Evolutionary conservation across 2,329 filamentous ascomycete species (phyloP), one percentile per base, ranked within the genome.

Genomic region (Penicillium sp.): DNA sequence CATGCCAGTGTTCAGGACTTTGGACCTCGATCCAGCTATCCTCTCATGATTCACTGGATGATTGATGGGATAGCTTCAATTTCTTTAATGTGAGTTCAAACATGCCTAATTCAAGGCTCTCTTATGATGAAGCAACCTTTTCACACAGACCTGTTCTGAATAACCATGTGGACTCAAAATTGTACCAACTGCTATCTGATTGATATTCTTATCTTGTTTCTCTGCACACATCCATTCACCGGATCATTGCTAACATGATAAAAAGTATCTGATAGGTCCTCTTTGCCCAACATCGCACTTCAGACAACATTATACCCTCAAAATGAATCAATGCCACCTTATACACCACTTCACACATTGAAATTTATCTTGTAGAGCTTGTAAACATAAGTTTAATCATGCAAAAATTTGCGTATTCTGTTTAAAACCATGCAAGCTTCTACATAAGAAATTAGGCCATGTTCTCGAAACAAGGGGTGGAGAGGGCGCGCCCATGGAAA

Each of bases 81-180:
- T n/a, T 38, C n/a, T 13, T 47, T 43, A 50, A 46, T 29, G 32
- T 66, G 49, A 54, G 55, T 51, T 53, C 51, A 24, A 38, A 34
- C 11, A 31, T n/a, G 42, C n/a, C 16, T 49, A 34, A 22, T 47
- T 40, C 14, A 16, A 14, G n/a, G 34, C 24, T 24, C 46, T 50
- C 21, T 39, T 50, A 50, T 54, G 52, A 54, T 54, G 52, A 54
- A 45, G 52, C 49, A 44, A 52, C 42, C 46, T 54, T 54, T 54
- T 52, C 48, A 53, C 42, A 54, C 52, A 54, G 52, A 54, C 52
- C 52, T 54, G 52, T 54, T 89, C 90, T 89, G 86, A 91, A 78
- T 82, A 79, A 79, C 77, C 83, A 67, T 79, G 76, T 73, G 72
- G 76, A 79, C 66, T 63, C 70, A 64, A 55, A 72, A 73, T 76